phyloP scores from a whole-genome alignment of 352 stramenopile species.

The Phytophthora foliorum region DNA sequence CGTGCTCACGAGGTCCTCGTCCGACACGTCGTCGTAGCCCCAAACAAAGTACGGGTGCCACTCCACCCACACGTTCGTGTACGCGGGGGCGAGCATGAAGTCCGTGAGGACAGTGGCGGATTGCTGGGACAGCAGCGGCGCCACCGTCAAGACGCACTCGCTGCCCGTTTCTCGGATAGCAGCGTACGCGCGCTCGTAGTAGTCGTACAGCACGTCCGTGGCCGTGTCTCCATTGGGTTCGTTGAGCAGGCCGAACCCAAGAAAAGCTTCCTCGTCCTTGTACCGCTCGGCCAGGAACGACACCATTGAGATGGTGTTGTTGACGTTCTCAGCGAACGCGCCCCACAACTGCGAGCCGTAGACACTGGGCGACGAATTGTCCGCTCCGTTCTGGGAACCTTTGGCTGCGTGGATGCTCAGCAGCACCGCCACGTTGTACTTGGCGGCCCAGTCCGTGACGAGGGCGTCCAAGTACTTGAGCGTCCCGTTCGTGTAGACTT shows the following conservation, averaged over 20 bases:
- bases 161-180: conserved; percentile 60
- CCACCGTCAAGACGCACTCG: conserved; percentile 73
- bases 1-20: conserved; percentile 57
- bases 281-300: conserved; percentile 67
- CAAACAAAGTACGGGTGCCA: conserved; percentile 89
- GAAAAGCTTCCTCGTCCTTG: conserved; percentile 70
- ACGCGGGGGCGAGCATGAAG: conserved; percentile 57
- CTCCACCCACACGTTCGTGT: conserved; percentile 84
- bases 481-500: conserved; percentile 50
- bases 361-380: conserved; percentile 70
- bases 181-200: conserved; percentile 79
- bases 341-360: conserved; percentile 58
- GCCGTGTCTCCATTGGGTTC: conserved; percentile 66
- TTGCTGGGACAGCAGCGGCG: conserved; percentile 66
- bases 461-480: conserved; percentile 67
- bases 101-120: conserved; percentile 53
- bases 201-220: conserved; percentile 74
- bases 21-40: conserved; percentile 71
- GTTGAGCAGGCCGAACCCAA: conserved; percentile 80
- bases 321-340: conserved; percentile 64
- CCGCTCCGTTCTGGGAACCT: conserved; percentile 79
- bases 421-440: conserved; percentile 65
- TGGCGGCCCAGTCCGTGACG: conserved; percentile 54
- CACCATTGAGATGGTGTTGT: conserved; percentile 58
- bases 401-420: conserved; percentile 81